Evolutionary conservation across 805 yeast species (phyloP).

Genomic region (Tetrapisispora nanseiensis): DNA sequence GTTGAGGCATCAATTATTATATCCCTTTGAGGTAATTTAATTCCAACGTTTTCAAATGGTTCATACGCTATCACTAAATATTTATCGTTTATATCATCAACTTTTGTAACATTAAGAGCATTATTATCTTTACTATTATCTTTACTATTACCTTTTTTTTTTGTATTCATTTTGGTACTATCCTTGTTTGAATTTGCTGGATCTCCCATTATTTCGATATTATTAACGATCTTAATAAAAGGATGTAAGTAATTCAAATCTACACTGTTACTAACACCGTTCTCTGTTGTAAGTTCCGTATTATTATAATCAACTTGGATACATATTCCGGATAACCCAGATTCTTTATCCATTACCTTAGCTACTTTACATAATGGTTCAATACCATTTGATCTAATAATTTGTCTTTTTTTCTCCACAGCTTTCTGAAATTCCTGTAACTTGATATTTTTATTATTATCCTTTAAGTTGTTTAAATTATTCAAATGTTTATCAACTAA

Average conservation of each 20-base stretch:
- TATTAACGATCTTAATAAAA: slow-evolving; percentile 61
- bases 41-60: slow-evolving; percentile 75
- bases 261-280: slow-evolving; percentile 22
- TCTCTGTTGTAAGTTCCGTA: too few species aligned
- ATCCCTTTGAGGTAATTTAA: slow-evolving; percentile 55
- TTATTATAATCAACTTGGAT: slow-evolving; percentile 47
- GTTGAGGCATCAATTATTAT: slow-evolving; percentile 30
- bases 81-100: slow-evolving; percentile 25
- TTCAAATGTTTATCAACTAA: slow-evolving; percentile 12
- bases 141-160: not conserved
- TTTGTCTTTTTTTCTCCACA: slow-evolving; percentile 11
- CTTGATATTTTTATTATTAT: slow-evolving; percentile 19
- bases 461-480: not conserved
- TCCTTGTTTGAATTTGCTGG: slow-evolving; percentile 29
- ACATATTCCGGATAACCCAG: slow-evolving; percentile 53
- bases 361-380: slow-evolving; percentile 59
- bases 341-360: slow-evolving; percentile 55
- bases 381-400: slow-evolving; percentile 8
- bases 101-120: slow-evolving; percentile 1
- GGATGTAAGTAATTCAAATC: slow-evolving; percentile 34
- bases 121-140: not conserved
- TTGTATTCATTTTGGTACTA: not conserved
- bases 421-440: slow-evolving; percentile 20
- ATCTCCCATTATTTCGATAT: slow-evolving; percentile 53
- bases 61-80: slow-evolving; percentile 77